These are phyloP conservation scores for Malbranchea cinnamomea DNA, from an alignment of 2,329 filamentous ascomycete species.

Conservation along the genomic window DNA sequence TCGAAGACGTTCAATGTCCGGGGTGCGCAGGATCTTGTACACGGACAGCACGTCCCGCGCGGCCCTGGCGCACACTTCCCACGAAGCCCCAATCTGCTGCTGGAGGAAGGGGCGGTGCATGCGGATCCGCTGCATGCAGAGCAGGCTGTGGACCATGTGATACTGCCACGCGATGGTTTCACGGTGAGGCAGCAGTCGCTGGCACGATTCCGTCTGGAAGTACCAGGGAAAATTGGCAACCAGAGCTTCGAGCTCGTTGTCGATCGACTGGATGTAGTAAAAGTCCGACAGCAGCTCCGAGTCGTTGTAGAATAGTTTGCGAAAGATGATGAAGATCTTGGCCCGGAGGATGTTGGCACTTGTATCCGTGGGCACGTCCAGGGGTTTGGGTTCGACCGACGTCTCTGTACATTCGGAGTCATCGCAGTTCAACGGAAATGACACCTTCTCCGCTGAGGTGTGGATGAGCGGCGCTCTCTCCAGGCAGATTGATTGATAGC, in stretches of 20 bases:
- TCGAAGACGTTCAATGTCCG: constrained; percentile 11
- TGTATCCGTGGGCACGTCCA: constrained; percentile 13
- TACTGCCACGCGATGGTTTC: constrained; percentile 15
- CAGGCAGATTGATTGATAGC: constrained; percentile 16
- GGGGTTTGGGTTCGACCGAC: constrained; percentile 8
- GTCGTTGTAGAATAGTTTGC: constrained; percentile 11
- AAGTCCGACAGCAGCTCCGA: constrained; percentile 11
- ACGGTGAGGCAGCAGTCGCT: constrained; percentile 8
- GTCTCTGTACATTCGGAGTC: constrained; percentile 14
- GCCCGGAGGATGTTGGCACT: constrained; percentile 13
- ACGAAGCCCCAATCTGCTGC: constrained; percentile 12
- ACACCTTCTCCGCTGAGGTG: constrained; percentile 12
- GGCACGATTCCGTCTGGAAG: constrained; percentile 10
- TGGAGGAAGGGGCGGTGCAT: constrained; percentile 15
- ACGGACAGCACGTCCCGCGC: constrained; percentile 14
- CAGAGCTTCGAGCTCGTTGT: constrained; percentile 12
- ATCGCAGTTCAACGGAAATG: constrained; percentile 14
- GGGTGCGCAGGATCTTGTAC: constrained; percentile 13
- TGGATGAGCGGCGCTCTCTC: constrained; percentile 15
- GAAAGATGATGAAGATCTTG: constrained; percentile 12
- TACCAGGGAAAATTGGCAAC: constrained; percentile 15
- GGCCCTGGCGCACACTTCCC: constrained; percentile 13
- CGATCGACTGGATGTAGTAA: constrained; percentile 12
- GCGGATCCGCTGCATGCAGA: constrained; percentile 16
- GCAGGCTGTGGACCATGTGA: constrained; percentile 14